These are phyloP conservation scores for Alternaria burnsii DNA, from an alignment of 2,329 filamentous ascomycete species.

Conservation along the genomic window DNA sequence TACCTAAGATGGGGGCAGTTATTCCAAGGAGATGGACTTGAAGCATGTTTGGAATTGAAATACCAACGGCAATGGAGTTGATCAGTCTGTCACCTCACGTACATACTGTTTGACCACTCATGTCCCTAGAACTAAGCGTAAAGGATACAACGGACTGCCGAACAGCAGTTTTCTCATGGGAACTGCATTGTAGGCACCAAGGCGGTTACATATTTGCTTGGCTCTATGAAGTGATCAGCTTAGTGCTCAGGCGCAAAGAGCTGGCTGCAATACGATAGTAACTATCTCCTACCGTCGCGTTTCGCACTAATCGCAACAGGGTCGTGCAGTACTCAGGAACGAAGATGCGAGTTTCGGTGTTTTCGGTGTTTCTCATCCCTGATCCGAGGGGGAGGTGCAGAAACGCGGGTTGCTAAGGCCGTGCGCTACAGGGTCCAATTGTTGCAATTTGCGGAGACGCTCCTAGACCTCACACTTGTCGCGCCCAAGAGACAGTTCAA, in stretches of 20 bases:
- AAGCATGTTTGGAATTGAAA: background rate
- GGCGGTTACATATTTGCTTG: background rate
- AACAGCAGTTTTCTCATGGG: too few species aligned
- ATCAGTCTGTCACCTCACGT: background rate
- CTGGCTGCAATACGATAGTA: background rate
- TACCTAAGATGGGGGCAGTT: background rate
- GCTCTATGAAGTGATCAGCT: background rate
- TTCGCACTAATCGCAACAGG: background rate
- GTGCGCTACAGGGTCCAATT: conserved; percentile 19
- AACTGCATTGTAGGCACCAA: too few species aligned
- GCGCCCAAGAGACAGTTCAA: conserved; percentile 1
- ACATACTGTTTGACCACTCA: background rate
- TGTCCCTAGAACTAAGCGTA: background rate
- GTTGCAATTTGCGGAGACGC: conserved; percentile 19
- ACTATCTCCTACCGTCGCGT: background rate
- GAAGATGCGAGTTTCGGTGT: background rate
- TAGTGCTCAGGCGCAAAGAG: background rate
- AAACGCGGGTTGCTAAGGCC: conserved; percentile 14
- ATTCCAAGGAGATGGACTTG: background rate
- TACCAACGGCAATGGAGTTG: background rate
- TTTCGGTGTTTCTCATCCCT: conserved; percentile 8
- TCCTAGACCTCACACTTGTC: conserved; percentile 3
- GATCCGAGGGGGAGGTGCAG: conserved; percentile 7
- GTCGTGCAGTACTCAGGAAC: background rate
- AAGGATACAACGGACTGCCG: too few species aligned